A percentile compares a stretch with the other conserved stretches of the same genome.
These are phyloP conservation scores for Daldinia loculata DNA, from an alignment of 495 filamentous ascomycete species.

Conservation along the genomic window DNA sequence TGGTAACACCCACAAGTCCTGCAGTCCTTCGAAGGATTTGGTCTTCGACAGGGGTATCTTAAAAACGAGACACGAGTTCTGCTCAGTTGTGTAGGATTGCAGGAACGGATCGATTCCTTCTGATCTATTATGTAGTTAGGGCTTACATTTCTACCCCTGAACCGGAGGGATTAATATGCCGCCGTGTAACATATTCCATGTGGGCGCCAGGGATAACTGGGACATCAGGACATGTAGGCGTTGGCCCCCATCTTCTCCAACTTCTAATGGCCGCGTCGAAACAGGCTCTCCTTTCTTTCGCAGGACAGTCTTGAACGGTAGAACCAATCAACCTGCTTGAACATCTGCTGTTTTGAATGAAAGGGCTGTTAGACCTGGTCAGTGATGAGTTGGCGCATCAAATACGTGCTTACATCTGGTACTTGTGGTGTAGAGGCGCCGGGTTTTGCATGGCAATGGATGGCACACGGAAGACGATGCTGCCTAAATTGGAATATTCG, in stretches of 20 bases:
- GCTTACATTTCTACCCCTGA: conserved; percentile 44
- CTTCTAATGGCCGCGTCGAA: conserved; percentile 34
- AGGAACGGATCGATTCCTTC: conserved; percentile 41
- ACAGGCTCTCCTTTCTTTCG: conserved; percentile 39
- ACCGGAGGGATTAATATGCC: conserved; percentile 46
- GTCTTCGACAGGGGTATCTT: neutral
- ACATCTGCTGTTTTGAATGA: conserved; percentile 26
- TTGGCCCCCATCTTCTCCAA: conserved; percentile 37
- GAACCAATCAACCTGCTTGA: conserved; percentile 8
- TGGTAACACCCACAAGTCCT: neutral
- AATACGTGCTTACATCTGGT: conserved; percentile 10
- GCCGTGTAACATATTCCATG: conserved; percentile 35
- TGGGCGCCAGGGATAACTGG: conserved; percentile 27
- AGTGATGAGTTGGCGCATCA: conserved; percentile 19
- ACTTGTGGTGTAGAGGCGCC: conserved; percentile 1
- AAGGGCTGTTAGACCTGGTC: conserved; percentile 17
- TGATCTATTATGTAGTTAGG: conserved; percentile 35
- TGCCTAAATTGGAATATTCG: conserved; percentile 27
- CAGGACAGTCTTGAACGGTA: conserved; percentile 17
- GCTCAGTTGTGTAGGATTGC: conserved; percentile 30
- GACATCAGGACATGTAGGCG: neutral
- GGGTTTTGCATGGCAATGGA: neutral
- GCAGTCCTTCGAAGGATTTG: conserved; percentile 15
- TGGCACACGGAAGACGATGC: neutral
- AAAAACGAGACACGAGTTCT: conserved; percentile 22